Evolutionary conservation across 176 grass and related monocot species (phyloP), one percentile per base, ranked within the genome.

Genomic region (Dactylis glomerata): DNA sequence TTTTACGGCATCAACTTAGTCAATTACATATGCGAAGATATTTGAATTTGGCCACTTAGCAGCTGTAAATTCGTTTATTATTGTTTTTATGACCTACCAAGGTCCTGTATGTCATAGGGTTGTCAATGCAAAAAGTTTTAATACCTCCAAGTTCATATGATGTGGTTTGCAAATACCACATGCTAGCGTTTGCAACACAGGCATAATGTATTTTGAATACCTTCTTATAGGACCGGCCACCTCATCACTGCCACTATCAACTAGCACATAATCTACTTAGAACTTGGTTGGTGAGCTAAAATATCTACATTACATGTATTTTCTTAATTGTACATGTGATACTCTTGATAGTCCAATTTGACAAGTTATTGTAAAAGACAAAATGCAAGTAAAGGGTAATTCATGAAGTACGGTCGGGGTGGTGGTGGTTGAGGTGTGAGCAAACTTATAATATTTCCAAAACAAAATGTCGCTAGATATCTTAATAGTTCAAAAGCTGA

Each of bases 181-280:
- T 27, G 47, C 55, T 46, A 69, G 15, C 40, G 23, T 80, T 52
- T 88, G 34, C 75, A 88, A 79, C 15, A n/a, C n/a, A 77, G 33
- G 47, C 22, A 59, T 42, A 76, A 82, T 2, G 28, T 57, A 58
- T 15, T 58, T 27, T 81, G 17, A 5, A 38, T 72, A 19, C 52
- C 14, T 84, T 75, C 44, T 30, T 20, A 69, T 38, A 71, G 44
- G 40, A 47, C 37, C 5, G 0, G 45, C 36, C 80, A 30, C 15
- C 5, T 57, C n/a, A 69, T 38, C 55, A 54, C 49, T 70, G 66
- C 65, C 66, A 56, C 33, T 52, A 45, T 46, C 34, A 82, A 82
- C 38, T 58, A 82, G 38, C 30, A 77, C 50, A 77, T 17, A 67
- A 78, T 77, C 38, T 61, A 47, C 66, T 56, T 30, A n/a, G 8